Evolutionary conservation across 371 early-diverging fungal genomes (phyloP).

Genomic region (Syncephalis plumigaleata): DNA sequence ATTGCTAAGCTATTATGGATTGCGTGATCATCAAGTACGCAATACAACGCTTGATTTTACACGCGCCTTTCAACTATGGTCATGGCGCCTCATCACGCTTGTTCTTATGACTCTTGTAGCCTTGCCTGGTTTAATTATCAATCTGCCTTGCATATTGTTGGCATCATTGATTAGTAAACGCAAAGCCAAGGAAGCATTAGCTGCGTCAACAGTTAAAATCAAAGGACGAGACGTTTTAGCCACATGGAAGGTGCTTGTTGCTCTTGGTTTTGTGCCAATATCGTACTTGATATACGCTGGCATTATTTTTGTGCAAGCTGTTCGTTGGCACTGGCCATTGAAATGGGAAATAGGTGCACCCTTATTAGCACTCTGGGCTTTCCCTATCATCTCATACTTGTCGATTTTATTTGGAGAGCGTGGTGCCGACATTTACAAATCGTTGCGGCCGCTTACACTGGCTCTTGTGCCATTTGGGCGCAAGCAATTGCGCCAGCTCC

Average conservation of each 20-base stretch:
- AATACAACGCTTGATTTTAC: constrained; percentile 47
- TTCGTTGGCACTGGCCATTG: constrained; percentile 18
- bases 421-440: constrained; percentile 73
- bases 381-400: constrained; percentile 61
- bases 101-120: constrained; percentile 51
- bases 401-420: constrained; percentile 77
- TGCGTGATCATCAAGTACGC: constrained; percentile 92
- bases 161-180: constrained; percentile 32
- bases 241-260: constrained; percentile 90
- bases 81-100: constrained; percentile 42
- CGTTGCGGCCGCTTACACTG: constrained; percentile 67
- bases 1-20: constrained; percentile 72
- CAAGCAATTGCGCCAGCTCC: constrained; percentile 31
- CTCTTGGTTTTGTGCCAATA: constrained; percentile 56
- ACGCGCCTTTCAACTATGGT: constrained; percentile 50
- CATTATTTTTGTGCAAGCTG: constrained; percentile 21
- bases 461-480: constrained; percentile 41
- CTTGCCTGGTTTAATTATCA: constrained; percentile 57
- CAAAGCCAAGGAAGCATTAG: constrained; percentile 79
- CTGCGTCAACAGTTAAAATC: constrained; percentile 81
- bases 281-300: constrained; percentile 56
- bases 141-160: neutral
- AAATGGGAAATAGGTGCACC: constrained; percentile 18
- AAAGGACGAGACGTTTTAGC: constrained; percentile 86
- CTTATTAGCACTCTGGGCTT: constrained; percentile 28